Conservation (phyloP, 176 grass and related monocot genomes). For the Avena sativa region DNA sequence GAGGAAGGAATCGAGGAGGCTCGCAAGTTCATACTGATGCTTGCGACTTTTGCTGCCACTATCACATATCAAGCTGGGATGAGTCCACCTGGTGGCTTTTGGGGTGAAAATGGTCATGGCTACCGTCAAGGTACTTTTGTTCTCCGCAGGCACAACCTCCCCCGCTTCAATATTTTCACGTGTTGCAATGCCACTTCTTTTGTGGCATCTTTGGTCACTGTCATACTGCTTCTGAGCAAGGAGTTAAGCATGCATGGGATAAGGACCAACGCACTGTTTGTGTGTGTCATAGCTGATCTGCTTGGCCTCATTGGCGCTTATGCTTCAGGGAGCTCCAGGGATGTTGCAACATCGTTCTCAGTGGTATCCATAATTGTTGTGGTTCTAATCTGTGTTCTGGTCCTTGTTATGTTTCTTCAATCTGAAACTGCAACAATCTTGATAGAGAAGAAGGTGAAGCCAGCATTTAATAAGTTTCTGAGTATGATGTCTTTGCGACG, state of each 20-base stretch:
- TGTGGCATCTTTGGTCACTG: slow-evolving; percentile 41
- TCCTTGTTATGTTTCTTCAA: slow-evolving; percentile 13
- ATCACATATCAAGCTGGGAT: slow-evolving; percentile 38
- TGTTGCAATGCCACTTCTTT: slow-evolving; percentile 30
- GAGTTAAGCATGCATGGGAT: slow-evolving; percentile 29
- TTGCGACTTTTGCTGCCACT: slow-evolving; percentile 40
- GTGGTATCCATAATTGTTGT: slow-evolving; percentile 24
- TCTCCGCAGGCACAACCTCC: slow-evolving; percentile 23
- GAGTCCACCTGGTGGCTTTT: slow-evolving; percentile 43
- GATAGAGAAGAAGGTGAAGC: not conserved
- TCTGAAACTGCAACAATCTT: not conserved
- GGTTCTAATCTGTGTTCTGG: slow-evolving; percentile 23
- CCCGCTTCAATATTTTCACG: slow-evolving; percentile 13
- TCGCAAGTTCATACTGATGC: slow-evolving; percentile 45
- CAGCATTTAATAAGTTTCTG: not conserved
- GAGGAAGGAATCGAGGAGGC: not conserved
- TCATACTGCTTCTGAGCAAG: slow-evolving; percentile 43
- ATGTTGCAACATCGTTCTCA: slow-evolving; percentile 23
- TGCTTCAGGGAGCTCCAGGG: slow-evolving; percentile 15
- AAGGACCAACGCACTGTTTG: not conserved
- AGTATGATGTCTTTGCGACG: not conserved
- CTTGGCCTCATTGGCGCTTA: slow-evolving; percentile 23
- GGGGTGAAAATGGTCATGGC: not conserved
- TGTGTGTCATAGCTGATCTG: slow-evolving; percentile 15
- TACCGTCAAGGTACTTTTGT: slow-evolving; percentile 34